These are phyloP conservation scores for Penicillium sp. DNA, from an alignment of 2,329 filamentous ascomycete genomes.

Conservation along the genomic window DNA sequence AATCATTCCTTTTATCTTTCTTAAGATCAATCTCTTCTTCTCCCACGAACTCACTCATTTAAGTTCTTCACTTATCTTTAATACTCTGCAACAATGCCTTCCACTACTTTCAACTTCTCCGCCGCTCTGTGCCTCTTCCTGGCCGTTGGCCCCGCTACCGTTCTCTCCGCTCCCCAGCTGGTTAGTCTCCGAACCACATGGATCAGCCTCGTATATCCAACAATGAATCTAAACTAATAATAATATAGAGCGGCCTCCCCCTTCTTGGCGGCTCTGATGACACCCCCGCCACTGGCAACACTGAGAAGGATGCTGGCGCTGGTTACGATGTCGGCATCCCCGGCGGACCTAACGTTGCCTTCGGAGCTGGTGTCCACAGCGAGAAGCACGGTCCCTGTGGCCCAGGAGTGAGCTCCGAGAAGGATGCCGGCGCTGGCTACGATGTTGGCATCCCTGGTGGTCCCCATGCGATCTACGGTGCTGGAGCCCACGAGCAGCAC, in stretches of 20 bases:
- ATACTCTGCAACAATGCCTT: constrained; percentile 21
- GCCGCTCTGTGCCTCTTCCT: constrained; percentile 33
- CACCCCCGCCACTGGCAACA: constrained; percentile 16
- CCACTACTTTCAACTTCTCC: constrained; percentile 26
- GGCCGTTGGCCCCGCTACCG: constrained; percentile 27
- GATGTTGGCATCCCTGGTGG: constrained; percentile 18
- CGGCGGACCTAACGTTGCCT: constrained; percentile 25
- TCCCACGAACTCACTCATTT: constrained; percentile 8
- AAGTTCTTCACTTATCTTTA: constrained; percentile 3
- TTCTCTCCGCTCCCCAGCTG: constrained; percentile 30
- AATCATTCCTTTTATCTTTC: constrained; percentile 14
- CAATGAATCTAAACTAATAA: constrained; percentile 1
- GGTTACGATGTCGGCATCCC: constrained; percentile 25
- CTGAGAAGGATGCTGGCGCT: constrained; percentile 18
- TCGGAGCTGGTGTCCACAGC: constrained; percentile 18
- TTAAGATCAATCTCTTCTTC: constrained; percentile 6
- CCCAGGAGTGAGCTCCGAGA: constrained; percentile 10
- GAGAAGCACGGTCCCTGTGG: constrained; percentile 20
- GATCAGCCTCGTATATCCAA: neutral
- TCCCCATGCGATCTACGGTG: constrained; percentile 12
- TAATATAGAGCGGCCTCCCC: constrained; percentile 9
- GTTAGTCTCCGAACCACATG: constrained; percentile 16
- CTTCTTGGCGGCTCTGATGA: constrained; percentile 6
- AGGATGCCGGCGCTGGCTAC: constrained; percentile 15
- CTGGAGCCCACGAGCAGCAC: constrained; percentile 2